Evolutionary conservation across 805 yeast species (phyloP).

Genomic region (Metschnikowia lunata): DNA sequence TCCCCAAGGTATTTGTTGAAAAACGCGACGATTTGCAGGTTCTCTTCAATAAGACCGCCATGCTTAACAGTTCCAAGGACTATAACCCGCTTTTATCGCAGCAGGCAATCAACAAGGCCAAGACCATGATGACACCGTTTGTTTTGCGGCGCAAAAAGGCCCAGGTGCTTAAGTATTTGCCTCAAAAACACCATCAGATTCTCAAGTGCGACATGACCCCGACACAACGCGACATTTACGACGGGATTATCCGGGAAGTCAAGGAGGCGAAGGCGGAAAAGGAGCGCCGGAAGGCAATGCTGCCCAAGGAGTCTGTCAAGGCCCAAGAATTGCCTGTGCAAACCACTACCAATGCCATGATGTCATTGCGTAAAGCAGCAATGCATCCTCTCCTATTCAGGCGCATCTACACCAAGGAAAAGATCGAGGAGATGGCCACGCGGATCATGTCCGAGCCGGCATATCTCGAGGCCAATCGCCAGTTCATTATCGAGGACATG

Average conservation of each 20-base stretch:
- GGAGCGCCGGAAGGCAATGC: conserved; percentile 37
- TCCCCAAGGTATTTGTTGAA: conserved; percentile 77
- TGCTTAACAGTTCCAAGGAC: conserved; percentile 48
- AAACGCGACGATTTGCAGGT: conserved; percentile 77
- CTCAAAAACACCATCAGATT: conserved; percentile 63
- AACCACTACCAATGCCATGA: conserved; percentile 65
- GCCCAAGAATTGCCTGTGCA: conserved; percentile 33
- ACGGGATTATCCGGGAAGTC: conserved; percentile 48
- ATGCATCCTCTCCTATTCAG: conserved; percentile 88
- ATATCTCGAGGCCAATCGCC: conserved; percentile 71
- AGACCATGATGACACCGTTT: conserved; percentile 98
- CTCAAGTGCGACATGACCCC: conserved; percentile 61
- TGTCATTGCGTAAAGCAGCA: conserved; percentile 89
- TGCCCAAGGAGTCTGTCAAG: conserved; percentile 32
- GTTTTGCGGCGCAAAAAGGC: conserved; percentile 87
- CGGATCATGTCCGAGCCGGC: conserved; percentile 77
- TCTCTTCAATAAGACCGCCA: conserved; percentile 83
- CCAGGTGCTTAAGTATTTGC: conserved; percentile 87
- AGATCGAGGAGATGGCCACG: conserved; percentile 62
- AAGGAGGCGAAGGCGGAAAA: conserved; percentile 39
- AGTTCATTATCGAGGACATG: conserved; percentile 90
- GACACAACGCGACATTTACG: conserved; percentile 57
- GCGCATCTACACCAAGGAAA: conserved; percentile 51
- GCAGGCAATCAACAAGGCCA: conserved; percentile 90
- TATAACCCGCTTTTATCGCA: conserved; percentile 81